Conservation (phyloP, 2,329 filamentous ascomycete species). For the Botryosphaeria dothidea region DNA sequence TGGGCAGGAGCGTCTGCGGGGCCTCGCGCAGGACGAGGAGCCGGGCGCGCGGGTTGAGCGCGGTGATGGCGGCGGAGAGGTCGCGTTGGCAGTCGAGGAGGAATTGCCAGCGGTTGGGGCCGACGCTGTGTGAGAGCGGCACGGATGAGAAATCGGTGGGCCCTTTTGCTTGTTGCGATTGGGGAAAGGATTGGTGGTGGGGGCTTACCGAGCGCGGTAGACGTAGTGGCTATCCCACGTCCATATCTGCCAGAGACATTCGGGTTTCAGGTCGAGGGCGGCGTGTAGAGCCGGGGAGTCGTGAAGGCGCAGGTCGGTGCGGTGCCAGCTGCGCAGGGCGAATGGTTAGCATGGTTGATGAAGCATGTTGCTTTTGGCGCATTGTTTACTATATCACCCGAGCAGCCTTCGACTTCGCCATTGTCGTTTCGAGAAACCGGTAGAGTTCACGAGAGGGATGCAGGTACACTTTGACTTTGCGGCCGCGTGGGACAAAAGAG, state of each 20-base stretch:
- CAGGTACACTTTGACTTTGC: neutral
- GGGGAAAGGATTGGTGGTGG: neutral
- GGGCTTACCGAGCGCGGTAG: constrained; percentile 55
- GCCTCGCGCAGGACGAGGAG: constrained; percentile 72
- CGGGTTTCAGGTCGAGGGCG: constrained; percentile 68
- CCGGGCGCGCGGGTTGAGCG: constrained; percentile 69
- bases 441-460: neutral
- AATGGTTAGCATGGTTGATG: neutral
- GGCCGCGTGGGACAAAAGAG: neutral
- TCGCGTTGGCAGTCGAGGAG: constrained; percentile 74
- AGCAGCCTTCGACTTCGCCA: constrained; percentile 2
- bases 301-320: constrained; percentile 75
- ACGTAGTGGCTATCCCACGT: constrained; percentile 83
- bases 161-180: neutral
- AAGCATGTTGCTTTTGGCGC: no score
- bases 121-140: constrained; percentile 49
- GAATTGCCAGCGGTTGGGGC: constrained; percentile 74
- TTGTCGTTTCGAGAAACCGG: neutral
- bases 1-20: constrained; percentile 69
- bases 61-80: constrained; percentile 66
- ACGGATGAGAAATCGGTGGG: neutral
- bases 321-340: constrained; percentile 59
- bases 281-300: constrained; percentile 74
- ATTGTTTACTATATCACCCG: constrained; percentile 6
- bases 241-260: constrained; percentile 72